Evolutionary conservation across 1,139 yeast species (phyloP), one percentile per base, ranked within the genome.

Genomic region (Saccharomycopsis phalli): DNA sequence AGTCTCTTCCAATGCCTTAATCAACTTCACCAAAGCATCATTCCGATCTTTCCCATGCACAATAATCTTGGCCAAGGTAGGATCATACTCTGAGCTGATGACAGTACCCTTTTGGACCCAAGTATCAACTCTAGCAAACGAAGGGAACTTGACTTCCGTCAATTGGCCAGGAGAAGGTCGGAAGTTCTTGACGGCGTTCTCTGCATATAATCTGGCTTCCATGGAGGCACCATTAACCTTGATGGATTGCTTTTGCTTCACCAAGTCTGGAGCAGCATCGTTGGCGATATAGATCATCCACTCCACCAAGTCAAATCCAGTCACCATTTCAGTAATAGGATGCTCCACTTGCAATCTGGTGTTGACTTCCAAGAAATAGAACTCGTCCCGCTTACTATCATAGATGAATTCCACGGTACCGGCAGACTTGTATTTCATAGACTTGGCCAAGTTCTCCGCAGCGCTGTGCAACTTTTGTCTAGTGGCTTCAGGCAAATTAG

Each of bases 301-400:
- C 61, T 91, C 96, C 20, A 91, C 97, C 51, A 91, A 69, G 60
- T 91, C 98, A 41, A 87, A 64, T 3, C 96, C 96, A 21, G 96
- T 86, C 23, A 84, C 94, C 76, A 79, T 71, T 63, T 91, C 98
- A 23, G 98, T 91, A 52, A 91, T 81, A 34, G 97, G 97, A 60
- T 91, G 97, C 63, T 91, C 98, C 37, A 91, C 98, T 63, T 91
- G 98, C 51, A 91, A 71, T 60, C 98, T 78, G 8, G 98, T 94
- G 59, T 91, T 91, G 53, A 91, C 96, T 62, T 91, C 98, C 55
- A 91, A 68, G 63, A 91, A 91, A 66, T 88, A 91, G 58, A 87
- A 91, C 56, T 81, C 93, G 55, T 87, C 93, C 51, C 94, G 68
- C 43, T 58, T 67, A 54, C 81, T 81, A 56, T 91, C 97, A 54